Evolutionary conservation across 2,329 filamentous ascomycete genomes (phyloP), one percentile per base, ranked within the genome.

Genomic region (Colletotrichum eremochloae): DNA sequence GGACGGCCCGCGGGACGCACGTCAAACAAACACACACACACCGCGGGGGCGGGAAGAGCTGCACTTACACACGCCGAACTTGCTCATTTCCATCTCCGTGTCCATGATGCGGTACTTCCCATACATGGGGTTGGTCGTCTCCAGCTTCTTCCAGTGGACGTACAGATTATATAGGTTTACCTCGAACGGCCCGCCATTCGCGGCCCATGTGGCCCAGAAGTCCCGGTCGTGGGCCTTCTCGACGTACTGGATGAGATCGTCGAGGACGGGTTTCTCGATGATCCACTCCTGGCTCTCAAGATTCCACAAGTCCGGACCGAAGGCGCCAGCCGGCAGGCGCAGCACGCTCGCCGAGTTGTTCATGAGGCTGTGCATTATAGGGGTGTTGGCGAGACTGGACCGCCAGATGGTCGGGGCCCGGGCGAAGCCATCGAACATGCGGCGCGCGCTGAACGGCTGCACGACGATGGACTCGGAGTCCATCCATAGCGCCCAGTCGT

Each of bases 401-500:
- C 69, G 55, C 66, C 67, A 72, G 5, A 72, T 44, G 5, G 69
- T 72, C 11, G 66, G 66, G 1, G 31, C 56, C 38, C 53, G 40
- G 24, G 68, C 61, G 33, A 69, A 69, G 3, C 11, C 42, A 6
- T 64, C 66, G n/a, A 72, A 72, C 4, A 31, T 42, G 20, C 64
- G n/a, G 18, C 53, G 55, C 7, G 52, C 44, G 40, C 66, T 64
- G 33, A 72, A 72, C 0, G 69, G 69, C 20, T 64, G 69, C 15
- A 72, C 69, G 3, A 24, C 66, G 18, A 72, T 61, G 7, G 69
- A 61, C 24, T 72, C 69, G 2, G 69, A 72, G 36, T 72, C 69
- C 9, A 69, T n/a, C 66, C 69, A 72, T 0, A 72, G 66, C 6
- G 53, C 69, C 44, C 62, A 72, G 60, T 72, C 66, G 11, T 64